Conservation (phyloP, 768 basidiomycete species). For the Psilocybe subaeruginosa region DNA sequence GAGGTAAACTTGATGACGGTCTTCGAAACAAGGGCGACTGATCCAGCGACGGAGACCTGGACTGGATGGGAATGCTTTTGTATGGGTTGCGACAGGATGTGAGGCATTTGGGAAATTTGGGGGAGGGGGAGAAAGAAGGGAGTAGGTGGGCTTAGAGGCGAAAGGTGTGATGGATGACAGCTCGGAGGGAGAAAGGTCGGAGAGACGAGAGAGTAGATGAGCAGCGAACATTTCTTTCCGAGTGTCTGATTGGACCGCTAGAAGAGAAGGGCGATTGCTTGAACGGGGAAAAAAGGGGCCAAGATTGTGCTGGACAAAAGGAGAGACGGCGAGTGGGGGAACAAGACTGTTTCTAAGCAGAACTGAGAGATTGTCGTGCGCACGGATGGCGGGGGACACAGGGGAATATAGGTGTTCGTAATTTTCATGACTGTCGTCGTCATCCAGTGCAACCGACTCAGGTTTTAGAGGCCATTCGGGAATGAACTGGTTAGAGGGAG, state of each 20-base stretch:
- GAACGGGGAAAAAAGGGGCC: slow-evolving; percentile 44
- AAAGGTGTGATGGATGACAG: slow-evolving; percentile 31
- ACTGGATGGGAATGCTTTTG: slow-evolving; percentile 43
- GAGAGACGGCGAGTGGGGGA: slow-evolving; percentile 44
- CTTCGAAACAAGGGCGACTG: slow-evolving; percentile 76
- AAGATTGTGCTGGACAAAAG: slow-evolving; percentile 39
- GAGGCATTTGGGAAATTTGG: slow-evolving; percentile 25
- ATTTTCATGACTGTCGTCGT: slow-evolving; percentile 3
- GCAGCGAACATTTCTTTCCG: slow-evolving; percentile 52
- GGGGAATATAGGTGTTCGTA: slow-evolving; percentile 9
- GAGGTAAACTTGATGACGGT: slow-evolving; percentile 61
- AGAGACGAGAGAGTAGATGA: slow-evolving; percentile 49
- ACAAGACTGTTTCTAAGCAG: slow-evolving; percentile 51
- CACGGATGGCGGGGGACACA: slow-evolving; percentile 27
- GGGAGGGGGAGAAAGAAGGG: slow-evolving; percentile 25
- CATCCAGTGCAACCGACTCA: slow-evolving; percentile 29
- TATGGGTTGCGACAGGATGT: slow-evolving; percentile 30
- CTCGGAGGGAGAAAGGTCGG: slow-evolving; percentile 42
- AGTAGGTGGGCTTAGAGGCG: slow-evolving; percentile 32
- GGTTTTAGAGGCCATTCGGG: slow-evolving; percentile 21
- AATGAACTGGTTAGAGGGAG: slow-evolving; percentile 19
- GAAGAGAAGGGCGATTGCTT: slow-evolving; percentile 33
- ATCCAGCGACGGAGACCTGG: slow-evolving; percentile 71
- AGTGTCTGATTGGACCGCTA: slow-evolving; percentile 42
- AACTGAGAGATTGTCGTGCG: slow-evolving; percentile 40